A percentile compares a stretch with the other conserved stretches of the same genome.
These are phyloP conservation scores for Athelia sp. DNA, from an alignment of 1,284 basidiomycete species.

Conservation along the genomic window DNA sequence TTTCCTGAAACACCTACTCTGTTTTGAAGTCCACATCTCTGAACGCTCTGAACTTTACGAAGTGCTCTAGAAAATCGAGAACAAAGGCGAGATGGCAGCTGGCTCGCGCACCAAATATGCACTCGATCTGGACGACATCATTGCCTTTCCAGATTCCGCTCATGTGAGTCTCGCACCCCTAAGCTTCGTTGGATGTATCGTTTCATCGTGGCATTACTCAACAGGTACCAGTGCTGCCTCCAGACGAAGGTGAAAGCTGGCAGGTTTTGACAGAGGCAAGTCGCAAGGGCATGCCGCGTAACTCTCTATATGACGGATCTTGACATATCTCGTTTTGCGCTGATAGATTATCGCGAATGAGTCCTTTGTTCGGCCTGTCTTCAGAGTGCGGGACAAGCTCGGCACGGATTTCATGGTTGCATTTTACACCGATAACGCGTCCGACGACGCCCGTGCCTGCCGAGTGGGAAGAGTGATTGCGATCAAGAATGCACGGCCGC, in stretches of 20 bases:
- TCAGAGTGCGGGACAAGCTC: constrained; percentile 9
- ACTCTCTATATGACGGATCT: neutral
- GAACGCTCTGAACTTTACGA: too few species aligned
- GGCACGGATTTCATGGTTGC: constrained; percentile 12
- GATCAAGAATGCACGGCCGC: constrained; percentile 11
- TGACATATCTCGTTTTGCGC: neutral
- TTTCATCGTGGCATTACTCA: too few species aligned
- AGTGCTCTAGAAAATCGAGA: too few species aligned
- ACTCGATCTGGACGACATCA: constrained; percentile 17
- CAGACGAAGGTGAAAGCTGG: constrained; percentile 14
- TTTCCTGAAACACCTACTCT: too few species aligned
- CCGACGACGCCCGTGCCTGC: constrained; percentile 10
- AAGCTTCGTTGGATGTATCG: too few species aligned
- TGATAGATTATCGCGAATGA: constrained; percentile 10
- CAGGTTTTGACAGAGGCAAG: constrained; percentile 13
- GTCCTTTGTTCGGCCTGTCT: constrained; percentile 12
- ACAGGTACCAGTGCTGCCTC: constrained; percentile 9
- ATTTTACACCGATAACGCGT: constrained; percentile 14
- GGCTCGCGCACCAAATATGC: constrained; percentile 7
- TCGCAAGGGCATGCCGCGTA: neutral
- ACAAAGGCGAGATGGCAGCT: neutral
- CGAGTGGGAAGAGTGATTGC: constrained; percentile 13
- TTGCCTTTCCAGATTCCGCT: constrained; percentile 13
- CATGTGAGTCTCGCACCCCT: constrained; percentile 2
- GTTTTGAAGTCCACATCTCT: too few species aligned